A percentile compares a stretch with the other conserved stretches of the same genome.
Evolutionary conservation across 768 basidiomycete species (phyloP).

Genomic region (Boletus reticuloceps): DNA sequence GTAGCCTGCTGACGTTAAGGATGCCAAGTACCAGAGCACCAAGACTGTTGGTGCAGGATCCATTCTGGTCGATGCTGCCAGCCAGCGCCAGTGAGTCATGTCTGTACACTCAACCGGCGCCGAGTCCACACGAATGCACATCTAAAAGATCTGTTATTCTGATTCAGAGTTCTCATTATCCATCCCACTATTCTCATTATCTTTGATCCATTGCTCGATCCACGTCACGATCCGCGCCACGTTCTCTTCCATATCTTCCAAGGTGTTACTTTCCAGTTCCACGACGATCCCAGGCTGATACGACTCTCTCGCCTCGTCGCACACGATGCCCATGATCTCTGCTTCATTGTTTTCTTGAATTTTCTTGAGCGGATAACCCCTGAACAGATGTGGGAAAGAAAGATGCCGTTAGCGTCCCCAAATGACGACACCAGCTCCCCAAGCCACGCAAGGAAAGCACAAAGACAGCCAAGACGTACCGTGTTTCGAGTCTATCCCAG

Average conservation of each 20-base stretch:
- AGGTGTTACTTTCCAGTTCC: slow-evolving; percentile 73
- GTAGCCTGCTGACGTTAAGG: too few relatives aligned
- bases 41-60: too few relatives aligned
- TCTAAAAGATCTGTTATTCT: not conserved
- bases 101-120: too few relatives aligned
- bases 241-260: slow-evolving; percentile 82
- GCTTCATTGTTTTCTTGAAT: slow-evolving; percentile 98
- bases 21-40: too few relatives aligned
- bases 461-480: slow-evolving; percentile 43
- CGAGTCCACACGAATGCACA: too few relatives aligned
- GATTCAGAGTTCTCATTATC: not conserved
- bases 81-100: too few relatives aligned
- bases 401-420: not conserved
- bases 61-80: too few relatives aligned
- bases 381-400: slow-evolving; percentile 30
- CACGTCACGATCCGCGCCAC: slow-evolving; percentile 85
- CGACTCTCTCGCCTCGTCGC: slow-evolving; percentile 84
- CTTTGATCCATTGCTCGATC: slow-evolving; percentile 71
- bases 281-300: slow-evolving; percentile 87
- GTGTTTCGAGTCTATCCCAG: slow-evolving; percentile 88
- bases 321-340: slow-evolving; percentile 93
- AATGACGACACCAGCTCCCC: not conserved
- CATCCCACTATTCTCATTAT: slow-evolving; percentile 6
- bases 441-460: too few relatives aligned
- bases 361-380: slow-evolving; percentile 86